These are phyloP conservation scores for Naganishia sp. DNA, from an alignment of 1,284 basidiomycete species.

Conservation along the genomic window DNA sequence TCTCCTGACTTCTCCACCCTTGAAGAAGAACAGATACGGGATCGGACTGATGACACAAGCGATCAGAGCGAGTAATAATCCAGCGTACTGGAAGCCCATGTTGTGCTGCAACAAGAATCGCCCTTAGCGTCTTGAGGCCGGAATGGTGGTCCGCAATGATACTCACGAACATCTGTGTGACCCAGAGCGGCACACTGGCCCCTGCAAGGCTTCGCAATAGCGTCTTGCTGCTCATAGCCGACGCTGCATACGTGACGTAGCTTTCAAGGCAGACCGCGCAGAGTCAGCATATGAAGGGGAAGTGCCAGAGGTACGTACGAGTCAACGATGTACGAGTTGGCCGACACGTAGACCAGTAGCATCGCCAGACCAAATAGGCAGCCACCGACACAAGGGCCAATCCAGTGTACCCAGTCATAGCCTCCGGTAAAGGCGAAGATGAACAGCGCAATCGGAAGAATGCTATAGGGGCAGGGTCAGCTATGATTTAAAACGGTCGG, in stretches of 20 bases:
- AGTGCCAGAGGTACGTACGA: constrained; percentile 37
- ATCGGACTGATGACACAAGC: constrained; percentile 41
- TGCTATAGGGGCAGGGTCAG: constrained; percentile 17
- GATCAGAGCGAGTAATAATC: constrained; percentile 44
- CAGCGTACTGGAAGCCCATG: constrained; percentile 45
- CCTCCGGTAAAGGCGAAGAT: constrained; percentile 49
- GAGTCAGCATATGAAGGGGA: not conserved
- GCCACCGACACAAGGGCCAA: constrained; percentile 42
- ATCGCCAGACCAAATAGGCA: constrained; percentile 44
- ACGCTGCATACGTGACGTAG: constrained; percentile 32
- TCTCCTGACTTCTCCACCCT: constrained; percentile 41
- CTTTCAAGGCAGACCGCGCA: constrained; percentile 40
- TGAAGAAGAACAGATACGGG: constrained; percentile 49
- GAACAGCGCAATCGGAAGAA: constrained; percentile 54
- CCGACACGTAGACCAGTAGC: constrained; percentile 49
- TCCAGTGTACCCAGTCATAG: constrained; percentile 43
- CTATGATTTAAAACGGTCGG: not conserved
- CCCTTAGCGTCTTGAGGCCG: not conserved
- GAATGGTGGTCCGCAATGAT: not conserved
- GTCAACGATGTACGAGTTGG: constrained; percentile 50
- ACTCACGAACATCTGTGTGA: constrained; percentile 41
- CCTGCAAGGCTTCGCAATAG: constrained; percentile 56
- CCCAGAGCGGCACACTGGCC: constrained; percentile 48
- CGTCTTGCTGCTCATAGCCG: constrained; percentile 57
- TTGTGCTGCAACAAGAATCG: constrained; percentile 34